A percentile compares a stretch with the other conserved stretches of the same genome.
These are phyloP conservation scores for Murraya koenigii DNA, from an alignment of 345 rosid genomes.

Conservation along the genomic window DNA sequence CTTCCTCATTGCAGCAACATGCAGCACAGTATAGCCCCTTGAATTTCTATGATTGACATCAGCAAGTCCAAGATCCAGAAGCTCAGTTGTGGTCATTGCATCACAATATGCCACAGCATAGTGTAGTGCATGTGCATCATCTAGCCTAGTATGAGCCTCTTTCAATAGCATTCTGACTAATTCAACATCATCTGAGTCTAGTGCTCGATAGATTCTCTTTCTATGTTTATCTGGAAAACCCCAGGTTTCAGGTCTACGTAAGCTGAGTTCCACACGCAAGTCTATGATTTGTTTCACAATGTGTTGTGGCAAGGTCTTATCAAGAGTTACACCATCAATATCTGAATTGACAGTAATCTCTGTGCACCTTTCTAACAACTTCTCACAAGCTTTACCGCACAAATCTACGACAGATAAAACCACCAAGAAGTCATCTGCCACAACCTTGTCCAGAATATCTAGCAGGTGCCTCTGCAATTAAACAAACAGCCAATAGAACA, in stretches of 20 bases:
- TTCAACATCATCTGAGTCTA: constrained; percentile 87
- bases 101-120: constrained; percentile 81
- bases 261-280: constrained; percentile 39
- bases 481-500: constrained; percentile 8
- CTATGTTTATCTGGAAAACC: constrained; percentile 51
- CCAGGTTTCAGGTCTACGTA: constrained; percentile 28
- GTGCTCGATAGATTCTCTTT: constrained; percentile 63
- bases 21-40: constrained; percentile 76
- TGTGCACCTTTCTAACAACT: constrained; percentile 42
- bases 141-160: constrained; percentile 67
- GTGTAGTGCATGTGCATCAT: constrained; percentile 70
- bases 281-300: constrained; percentile 47
- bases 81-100: constrained; percentile 68
- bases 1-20: constrained; percentile 73
- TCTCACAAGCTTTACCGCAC: constrained; percentile 57
- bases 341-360: constrained; percentile 58
- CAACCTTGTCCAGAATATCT: constrained; percentile 59
- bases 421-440: constrained; percentile 57
- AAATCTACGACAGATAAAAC: constrained; percentile 52
- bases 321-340: constrained; percentile 55
- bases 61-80: constrained; percentile 70
- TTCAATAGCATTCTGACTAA: constrained; percentile 70
- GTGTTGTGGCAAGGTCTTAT: constrained; percentile 54
- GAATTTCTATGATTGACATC: constrained; percentile 56
- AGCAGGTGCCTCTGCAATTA: constrained; percentile 59